Percentiles rank a stretch among this genome's conserved stretches.
Evolutionary conservation across 768 basidiomycete genomes (phyloP).

Genomic region (Calocybe gangraenosa): DNA sequence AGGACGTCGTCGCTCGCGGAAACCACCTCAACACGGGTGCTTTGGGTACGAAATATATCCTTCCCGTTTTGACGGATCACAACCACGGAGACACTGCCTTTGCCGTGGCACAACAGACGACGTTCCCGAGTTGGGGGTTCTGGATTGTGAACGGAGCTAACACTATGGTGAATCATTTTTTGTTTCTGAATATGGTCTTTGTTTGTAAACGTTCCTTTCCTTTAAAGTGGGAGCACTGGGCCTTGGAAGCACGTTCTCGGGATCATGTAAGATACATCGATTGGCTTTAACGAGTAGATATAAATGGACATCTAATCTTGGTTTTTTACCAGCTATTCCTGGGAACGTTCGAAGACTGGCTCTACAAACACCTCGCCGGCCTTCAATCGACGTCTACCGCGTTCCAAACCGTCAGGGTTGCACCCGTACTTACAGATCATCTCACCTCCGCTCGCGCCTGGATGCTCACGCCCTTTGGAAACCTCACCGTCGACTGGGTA

Average conservation of each 20-base stretch:
- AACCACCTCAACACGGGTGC: conserved; percentile 21
- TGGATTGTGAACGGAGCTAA: conserved; percentile 27
- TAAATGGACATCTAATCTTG: background rate
- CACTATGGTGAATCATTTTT: conserved; percentile 17
- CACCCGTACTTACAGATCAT: conserved; percentile 16
- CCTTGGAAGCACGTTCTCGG: conserved; percentile 23
- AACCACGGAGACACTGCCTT: conserved; percentile 22
- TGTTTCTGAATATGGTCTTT: background rate
- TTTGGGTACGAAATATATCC: conserved; percentile 20
- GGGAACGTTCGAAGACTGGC: conserved; percentile 28
- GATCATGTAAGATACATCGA: conserved; percentile 21
- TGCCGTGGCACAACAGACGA: conserved; percentile 23
- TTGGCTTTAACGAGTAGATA: too few species aligned
- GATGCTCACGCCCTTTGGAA: conserved; percentile 25
- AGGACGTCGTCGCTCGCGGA: conserved; percentile 18
- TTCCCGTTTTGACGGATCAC: conserved; percentile 21
- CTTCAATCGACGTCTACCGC: conserved; percentile 21
- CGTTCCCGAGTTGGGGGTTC: conserved; percentile 27
- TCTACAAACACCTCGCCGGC: conserved; percentile 24
- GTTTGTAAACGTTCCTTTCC: background rate
- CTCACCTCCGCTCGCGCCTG: conserved; percentile 21
- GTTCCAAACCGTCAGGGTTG: conserved; percentile 21
- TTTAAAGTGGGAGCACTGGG: conserved; percentile 28
- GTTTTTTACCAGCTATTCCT: conserved; percentile 21
- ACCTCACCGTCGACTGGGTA: conserved; percentile 22